A percentile compares a stretch with the other conserved stretches of the same genome.
Evolutionary conservation across 345 rosid species (phyloP).

Genomic region (Kandelia obovata): DNA sequence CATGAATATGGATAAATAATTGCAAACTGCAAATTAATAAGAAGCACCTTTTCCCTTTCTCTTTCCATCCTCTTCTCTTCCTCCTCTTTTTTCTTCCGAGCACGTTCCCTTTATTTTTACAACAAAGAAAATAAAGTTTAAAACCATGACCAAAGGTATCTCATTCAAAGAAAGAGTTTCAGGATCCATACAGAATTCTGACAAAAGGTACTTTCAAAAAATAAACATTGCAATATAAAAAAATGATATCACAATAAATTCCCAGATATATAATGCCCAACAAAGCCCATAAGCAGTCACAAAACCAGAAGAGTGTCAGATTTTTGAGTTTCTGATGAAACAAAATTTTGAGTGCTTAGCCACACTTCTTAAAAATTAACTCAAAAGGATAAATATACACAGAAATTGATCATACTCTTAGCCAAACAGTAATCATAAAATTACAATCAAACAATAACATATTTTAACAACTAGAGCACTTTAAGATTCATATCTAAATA

Average conservation of each 20-base stretch:
- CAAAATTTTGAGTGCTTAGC: not conserved
- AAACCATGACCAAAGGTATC: too few species aligned
- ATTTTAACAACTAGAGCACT: not conserved
- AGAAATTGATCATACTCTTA: not conserved
- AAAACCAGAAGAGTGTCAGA: not conserved
- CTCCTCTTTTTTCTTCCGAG: conserved; percentile 96
- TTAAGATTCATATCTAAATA: too few species aligned
- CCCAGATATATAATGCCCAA: not conserved
- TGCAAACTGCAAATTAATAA: conserved; percentile 9
- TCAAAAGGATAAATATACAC: not conserved
- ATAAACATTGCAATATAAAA: too few species aligned
- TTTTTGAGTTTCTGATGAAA: not conserved
- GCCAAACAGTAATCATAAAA: not conserved
- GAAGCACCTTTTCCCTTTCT: conserved; percentile 80
- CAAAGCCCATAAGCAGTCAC: not conserved
- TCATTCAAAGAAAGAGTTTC: too few species aligned
- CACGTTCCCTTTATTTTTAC: conserved; percentile 69
- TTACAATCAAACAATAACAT: not conserved
- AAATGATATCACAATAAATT: too few species aligned
- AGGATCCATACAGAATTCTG: too few species aligned
- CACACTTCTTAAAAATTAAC: not conserved
- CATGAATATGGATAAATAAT: not conserved
- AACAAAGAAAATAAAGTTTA: conserved; percentile 3
- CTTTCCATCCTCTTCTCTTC: conserved; percentile 88
- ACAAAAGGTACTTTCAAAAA: too few species aligned